Percentiles rank a stretch among this genome's conserved stretches.
phyloP scores from a whole-genome alignment of 495 filamentous ascomycete species.

The Penicillium lividum region DNA sequence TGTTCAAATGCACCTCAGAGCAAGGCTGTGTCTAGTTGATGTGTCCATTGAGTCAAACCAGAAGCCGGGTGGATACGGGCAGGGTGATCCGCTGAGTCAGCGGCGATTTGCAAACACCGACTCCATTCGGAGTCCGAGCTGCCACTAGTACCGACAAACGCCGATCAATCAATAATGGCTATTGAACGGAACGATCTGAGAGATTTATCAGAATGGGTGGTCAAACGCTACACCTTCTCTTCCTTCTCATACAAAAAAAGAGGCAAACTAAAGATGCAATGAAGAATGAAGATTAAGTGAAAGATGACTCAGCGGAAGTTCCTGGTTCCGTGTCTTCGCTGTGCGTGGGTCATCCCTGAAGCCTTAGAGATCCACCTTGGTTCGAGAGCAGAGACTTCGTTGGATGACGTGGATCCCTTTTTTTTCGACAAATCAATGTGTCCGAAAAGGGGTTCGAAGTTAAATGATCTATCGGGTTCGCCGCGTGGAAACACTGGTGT shows the following conservation, averaged over 20 bases:
- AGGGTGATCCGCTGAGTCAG: neutral
- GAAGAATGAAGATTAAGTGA: neutral
- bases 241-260: no score
- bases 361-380: conserved; percentile 3
- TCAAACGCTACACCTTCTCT: no score
- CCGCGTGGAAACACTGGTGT: neutral
- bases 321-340: neutral
- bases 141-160: neutral
- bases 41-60: neutral
- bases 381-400: conserved; percentile 15
- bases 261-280: neutral
- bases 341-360: neutral
- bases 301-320: conserved; percentile 1
- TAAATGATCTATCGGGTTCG: conserved; percentile 1
- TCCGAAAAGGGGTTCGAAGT: neutral
- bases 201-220: no score
- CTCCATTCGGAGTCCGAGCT: neutral
- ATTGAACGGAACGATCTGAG: neutral
- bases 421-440: neutral
- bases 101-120: neutral
- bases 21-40: no score
- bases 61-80: neutral
- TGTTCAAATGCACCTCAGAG: no score
- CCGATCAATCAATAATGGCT: neutral
- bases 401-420: conserved; percentile 3